These are phyloP conservation scores for Microcera coccophila DNA, from an alignment of 2,329 filamentous ascomycete genomes.

Conservation along the genomic window DNA sequence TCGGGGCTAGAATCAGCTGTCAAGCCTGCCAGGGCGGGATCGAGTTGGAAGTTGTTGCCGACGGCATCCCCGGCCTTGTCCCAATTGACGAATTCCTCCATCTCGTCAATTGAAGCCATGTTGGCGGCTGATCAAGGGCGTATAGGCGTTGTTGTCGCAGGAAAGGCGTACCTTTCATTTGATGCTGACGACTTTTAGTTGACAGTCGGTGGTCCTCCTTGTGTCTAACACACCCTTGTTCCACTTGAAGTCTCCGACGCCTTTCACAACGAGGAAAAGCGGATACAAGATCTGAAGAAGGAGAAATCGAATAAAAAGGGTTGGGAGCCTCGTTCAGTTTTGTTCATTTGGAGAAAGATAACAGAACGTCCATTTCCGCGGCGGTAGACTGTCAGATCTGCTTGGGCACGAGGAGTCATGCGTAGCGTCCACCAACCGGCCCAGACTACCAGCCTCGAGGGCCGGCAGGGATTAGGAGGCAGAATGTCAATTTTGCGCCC, in stretches of 20 bases:
- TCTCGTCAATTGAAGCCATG: conserved; percentile 45
- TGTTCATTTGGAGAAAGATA: conserved; percentile 21
- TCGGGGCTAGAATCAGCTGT: conserved; percentile 28
- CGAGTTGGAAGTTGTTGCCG: conserved; percentile 31
- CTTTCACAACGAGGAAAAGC: conserved; percentile 1
- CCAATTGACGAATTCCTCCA: conserved; percentile 64
- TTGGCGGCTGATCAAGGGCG: conserved; percentile 17
- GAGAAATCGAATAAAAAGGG: conserved; percentile 8
- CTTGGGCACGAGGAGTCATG: conserved; percentile 15
- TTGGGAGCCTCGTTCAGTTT: conserved; percentile 20
- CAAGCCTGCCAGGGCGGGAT: conserved; percentile 35
- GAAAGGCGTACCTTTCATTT: conserved; percentile 20
- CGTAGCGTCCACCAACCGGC: conserved; percentile 11
- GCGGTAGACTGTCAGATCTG: conserved; percentile 10
- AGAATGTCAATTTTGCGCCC: conserved; percentile 27
- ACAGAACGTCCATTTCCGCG: conserved; percentile 9
- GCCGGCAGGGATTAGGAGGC: conserved; percentile 19
- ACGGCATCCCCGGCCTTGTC: conserved; percentile 45
- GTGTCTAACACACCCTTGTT: neutral
- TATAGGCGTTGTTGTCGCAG: conserved; percentile 14
- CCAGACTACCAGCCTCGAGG: conserved; percentile 16
- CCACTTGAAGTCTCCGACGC: neutral
- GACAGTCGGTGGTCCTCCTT: neutral
- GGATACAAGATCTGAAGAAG: conserved; percentile 7
- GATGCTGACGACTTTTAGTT: neutral